A percentile compares a stretch with the other conserved stretches of the same genome.
These are phyloP conservation scores for Echinosophora koreensis DNA, from an alignment of 306 rosid species.

Conservation along the genomic window DNA sequence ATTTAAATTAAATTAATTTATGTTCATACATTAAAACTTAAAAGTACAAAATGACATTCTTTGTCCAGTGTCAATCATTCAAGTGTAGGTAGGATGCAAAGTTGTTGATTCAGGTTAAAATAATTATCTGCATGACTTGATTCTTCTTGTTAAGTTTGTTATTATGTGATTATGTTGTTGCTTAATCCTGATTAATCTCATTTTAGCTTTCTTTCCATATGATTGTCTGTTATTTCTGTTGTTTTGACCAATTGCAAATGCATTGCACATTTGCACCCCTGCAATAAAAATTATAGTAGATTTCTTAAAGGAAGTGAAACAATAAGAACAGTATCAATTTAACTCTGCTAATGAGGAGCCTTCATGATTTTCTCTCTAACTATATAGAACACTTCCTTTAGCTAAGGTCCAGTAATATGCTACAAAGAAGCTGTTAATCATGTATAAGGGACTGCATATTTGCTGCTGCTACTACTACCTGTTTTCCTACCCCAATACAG, in stretches of 20 bases:
- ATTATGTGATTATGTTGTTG: neutral
- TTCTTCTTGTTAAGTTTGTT: neutral
- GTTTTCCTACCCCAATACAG: neutral
- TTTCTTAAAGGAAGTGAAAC: neutral
- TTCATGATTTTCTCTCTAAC: neutral
- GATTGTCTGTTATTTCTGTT: conserved; percentile 7
- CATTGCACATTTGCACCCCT: neutral
- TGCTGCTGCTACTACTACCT: neutral
- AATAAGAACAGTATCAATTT: neutral
- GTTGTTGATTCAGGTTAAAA: neutral
- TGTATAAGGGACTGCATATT: neutral
- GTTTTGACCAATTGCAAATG: conserved; percentile 21
- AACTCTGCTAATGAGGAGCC: neutral
- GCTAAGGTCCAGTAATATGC: neutral
- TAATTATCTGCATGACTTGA: neutral
- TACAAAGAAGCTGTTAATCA: neutral
- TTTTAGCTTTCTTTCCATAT: conserved; percentile 14
- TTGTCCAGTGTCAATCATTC: neutral
- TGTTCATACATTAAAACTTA: conserved; percentile 14
- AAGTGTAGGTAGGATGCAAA: neutral
- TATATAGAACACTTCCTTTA: neutral
- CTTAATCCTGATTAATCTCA: neutral
- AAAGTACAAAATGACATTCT: neutral
- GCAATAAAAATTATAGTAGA: neutral
- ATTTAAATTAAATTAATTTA: conserved; percentile 3